Percentiles rank a stretch among this genome's conserved stretches.
Evolutionary conservation across 2,329 filamentous ascomycete species (phyloP).

Genomic region (Phyllosticta citrichinensis): DNA sequence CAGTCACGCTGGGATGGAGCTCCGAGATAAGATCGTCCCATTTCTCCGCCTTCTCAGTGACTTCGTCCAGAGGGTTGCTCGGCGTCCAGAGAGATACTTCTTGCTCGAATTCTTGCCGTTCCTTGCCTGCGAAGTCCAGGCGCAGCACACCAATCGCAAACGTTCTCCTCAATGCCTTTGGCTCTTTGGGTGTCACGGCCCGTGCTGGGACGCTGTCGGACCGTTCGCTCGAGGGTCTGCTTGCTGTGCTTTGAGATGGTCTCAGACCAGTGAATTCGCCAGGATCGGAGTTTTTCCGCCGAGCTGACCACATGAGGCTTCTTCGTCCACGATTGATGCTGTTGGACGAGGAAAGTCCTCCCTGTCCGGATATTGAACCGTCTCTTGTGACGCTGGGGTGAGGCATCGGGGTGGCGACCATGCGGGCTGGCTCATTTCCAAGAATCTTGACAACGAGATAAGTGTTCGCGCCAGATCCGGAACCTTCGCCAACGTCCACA

Average conservation of each 20-base stretch:
- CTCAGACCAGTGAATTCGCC: constrained; percentile 11
- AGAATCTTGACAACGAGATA: constrained; percentile 78
- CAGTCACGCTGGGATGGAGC: constrained; percentile 62
- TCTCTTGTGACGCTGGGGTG: constrained; percentile 10
- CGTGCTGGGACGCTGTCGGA: constrained; percentile 14
- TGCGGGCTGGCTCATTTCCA: constrained; percentile 41
- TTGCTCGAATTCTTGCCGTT: constrained; percentile 62
- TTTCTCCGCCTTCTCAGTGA: constrained; percentile 45
- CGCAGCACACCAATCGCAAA: constrained; percentile 70
- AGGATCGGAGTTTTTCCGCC: constrained; percentile 32
- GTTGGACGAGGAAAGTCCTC: constrained; percentile 21
- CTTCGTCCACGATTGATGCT: constrained; percentile 35
- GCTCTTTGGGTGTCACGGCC: constrained; percentile 20
- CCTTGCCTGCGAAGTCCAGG: constrained; percentile 64
- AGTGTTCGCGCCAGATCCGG: constrained; percentile 59
- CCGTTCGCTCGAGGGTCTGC: constrained; percentile 4
- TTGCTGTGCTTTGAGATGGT: neutral
- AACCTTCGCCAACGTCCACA: constrained; percentile 57
- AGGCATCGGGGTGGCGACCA: constrained; percentile 16
- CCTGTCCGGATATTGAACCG: neutral
- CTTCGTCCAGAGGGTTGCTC: constrained; percentile 26
- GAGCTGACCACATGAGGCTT: constrained; percentile 56
- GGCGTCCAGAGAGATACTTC: constrained; percentile 70
- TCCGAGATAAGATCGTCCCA: constrained; percentile 66
- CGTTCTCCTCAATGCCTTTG: constrained; percentile 52